A percentile compares a stretch with the other conserved stretches of the same genome.
phyloP scores from a whole-genome alignment of 352 stramenopile species.

The Globisporangium solare region DNA sequence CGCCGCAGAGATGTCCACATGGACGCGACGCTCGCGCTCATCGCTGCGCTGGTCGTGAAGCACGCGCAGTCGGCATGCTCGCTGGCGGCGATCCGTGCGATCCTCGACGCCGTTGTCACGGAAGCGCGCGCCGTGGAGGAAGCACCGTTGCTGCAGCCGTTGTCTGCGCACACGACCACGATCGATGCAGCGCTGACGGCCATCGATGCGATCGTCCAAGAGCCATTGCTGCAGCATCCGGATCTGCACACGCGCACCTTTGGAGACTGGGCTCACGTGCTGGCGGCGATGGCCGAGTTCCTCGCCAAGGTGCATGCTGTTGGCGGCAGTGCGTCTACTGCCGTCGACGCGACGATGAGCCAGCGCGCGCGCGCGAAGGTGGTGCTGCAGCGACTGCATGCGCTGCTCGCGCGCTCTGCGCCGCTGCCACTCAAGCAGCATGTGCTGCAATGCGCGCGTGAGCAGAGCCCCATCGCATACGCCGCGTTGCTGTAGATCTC shows the following conservation, averaged over 20 bases:
- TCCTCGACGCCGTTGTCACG: constrained; percentile 15
- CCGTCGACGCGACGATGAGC: constrained; percentile 3
- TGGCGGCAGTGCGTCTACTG: background rate
- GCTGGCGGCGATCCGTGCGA: constrained; percentile 28
- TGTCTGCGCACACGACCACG: too few relatives aligned
- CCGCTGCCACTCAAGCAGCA: constrained; percentile 38
- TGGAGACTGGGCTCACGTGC: constrained; percentile 37
- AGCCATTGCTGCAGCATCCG: constrained; percentile 32
- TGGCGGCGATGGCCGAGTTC: constrained; percentile 27
- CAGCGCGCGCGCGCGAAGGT: constrained; percentile 5
- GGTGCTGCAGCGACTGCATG: constrained; percentile 16
- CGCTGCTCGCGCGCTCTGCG: constrained; percentile 27
- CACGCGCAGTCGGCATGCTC: constrained; percentile 31
- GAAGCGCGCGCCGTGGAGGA: too few relatives aligned
- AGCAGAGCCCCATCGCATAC: constrained; percentile 6
- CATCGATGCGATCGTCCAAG: constrained; percentile 31
- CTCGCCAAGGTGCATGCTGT: constrained; percentile 14
- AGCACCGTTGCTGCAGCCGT: too few relatives aligned
- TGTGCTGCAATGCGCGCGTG: constrained; percentile 21
- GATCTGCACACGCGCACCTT: constrained; percentile 57
- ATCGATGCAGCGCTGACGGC: constrained; percentile 20
- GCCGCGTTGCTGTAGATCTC: constrained; percentile 25
- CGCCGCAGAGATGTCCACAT: constrained; percentile 6
- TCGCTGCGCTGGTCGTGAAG: constrained; percentile 27
- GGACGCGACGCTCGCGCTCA: constrained; percentile 16